These are phyloP conservation scores for Sisymbrium irio DNA, from an alignment of 345 rosid species.

Conservation along the genomic window DNA sequence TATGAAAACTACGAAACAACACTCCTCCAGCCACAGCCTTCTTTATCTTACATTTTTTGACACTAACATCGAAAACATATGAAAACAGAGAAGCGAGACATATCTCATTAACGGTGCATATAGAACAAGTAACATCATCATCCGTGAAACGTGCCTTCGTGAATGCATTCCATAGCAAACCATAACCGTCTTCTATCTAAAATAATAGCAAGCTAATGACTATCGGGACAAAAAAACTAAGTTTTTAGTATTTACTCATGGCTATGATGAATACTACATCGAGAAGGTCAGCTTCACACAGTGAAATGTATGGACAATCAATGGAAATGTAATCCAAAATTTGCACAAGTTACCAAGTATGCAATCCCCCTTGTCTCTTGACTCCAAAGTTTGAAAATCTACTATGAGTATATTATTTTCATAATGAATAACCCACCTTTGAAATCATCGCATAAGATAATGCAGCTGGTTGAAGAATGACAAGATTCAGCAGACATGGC, in stretches of 20 bases:
- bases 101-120: conserved; percentile 3
- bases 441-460: conserved; percentile 51
- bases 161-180: conserved; percentile 51
- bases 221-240: background rate
- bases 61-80: too few species aligned
- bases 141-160: conserved; percentile 43
- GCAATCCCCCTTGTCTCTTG: background rate
- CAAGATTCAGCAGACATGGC: conserved; percentile 47
- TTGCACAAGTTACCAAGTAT: background rate
- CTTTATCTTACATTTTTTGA: too few species aligned
- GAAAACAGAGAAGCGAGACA: too few species aligned
- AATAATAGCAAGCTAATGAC: background rate
- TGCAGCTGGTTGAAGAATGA: conserved; percentile 71
- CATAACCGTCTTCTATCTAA: conserved; percentile 77
- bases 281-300: background rate
- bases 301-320: background rate
- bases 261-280: background rate
- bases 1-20: too few species aligned
- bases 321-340: background rate
- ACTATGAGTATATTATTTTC: too few species aligned
- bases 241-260: background rate
- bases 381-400: background rate
- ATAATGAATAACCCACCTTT: conserved; percentile 44
- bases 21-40: too few species aligned
- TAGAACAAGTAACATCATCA: conserved; percentile 53